Conservation (phyloP, 2,329 filamentous ascomycete species). For the Cladosporium velox region DNA sequence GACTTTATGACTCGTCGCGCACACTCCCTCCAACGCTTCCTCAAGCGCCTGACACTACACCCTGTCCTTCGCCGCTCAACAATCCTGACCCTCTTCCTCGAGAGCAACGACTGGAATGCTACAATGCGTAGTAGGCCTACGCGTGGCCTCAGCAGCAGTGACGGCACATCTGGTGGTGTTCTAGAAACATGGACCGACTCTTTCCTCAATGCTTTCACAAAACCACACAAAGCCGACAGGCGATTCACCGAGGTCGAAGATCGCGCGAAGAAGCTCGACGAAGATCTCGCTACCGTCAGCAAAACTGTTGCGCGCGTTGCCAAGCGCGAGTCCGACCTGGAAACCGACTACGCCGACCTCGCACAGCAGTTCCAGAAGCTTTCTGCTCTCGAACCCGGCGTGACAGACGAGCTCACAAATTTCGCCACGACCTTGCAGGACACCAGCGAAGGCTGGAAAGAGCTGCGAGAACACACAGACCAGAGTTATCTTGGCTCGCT, state of each 20-base stretch:
- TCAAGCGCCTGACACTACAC: slow-evolving; percentile 82
- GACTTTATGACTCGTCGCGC: slow-evolving; percentile 90
- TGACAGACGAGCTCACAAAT: slow-evolving; percentile 77
- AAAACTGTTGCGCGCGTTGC: slow-evolving; percentile 93
- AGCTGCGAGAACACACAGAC: slow-evolving; percentile 87
- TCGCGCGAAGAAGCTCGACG: slow-evolving; percentile 88
- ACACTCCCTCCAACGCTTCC: slow-evolving; percentile 87
- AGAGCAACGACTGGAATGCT: slow-evolving; percentile 93
- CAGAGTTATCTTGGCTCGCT: slow-evolving; percentile 92
- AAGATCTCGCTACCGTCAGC: slow-evolving; percentile 88
- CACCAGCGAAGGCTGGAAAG: slow-evolving; percentile 73
- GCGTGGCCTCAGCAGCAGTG: slow-evolving; percentile 54
- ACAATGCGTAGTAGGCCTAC: slow-evolving; percentile 80
- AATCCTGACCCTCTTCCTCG: slow-evolving; percentile 85
- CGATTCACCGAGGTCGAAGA: slow-evolving; percentile 94
- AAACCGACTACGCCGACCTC: slow-evolving; percentile 84
- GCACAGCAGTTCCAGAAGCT: slow-evolving; percentile 95
- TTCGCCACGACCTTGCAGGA: slow-evolving; percentile 87
- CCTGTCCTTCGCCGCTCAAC: slow-evolving; percentile 81
- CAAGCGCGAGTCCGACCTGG: slow-evolving; percentile 81
- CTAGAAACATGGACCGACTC: slow-evolving; percentile 96
- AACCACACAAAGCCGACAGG: slow-evolving; percentile 91
- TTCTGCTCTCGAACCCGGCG: slow-evolving; percentile 81
- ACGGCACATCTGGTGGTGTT: slow-evolving; percentile 63
- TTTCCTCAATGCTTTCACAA: slow-evolving; percentile 95